Percentiles rank a stretch among this genome's conserved stretches.
phyloP scores from a whole-genome alignment of 805 yeast species.

The Metschnikowia aberdeeniae region DNA sequence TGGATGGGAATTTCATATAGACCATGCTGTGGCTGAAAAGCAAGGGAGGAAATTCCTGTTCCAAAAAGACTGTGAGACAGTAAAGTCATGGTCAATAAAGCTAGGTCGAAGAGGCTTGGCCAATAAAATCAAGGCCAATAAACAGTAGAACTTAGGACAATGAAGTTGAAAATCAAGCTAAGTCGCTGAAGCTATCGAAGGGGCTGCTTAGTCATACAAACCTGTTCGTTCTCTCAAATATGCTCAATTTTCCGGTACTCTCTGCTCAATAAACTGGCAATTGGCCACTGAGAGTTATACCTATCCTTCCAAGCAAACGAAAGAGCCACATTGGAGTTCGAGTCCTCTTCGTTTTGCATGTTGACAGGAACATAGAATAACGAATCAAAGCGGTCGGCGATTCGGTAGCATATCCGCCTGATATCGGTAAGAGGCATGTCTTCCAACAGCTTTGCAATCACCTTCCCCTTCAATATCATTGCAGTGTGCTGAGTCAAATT shows the following conservation, averaged over 20 bases:
- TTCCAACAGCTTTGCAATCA: constrained; percentile 8
- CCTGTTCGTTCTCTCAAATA: neutral
- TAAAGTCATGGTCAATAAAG: no score
- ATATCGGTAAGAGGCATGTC: constrained; percentile 26
- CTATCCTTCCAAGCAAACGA: constrained; percentile 20
- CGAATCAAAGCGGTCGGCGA: constrained; percentile 21
- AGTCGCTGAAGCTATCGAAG: no score
- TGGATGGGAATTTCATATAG: no score
- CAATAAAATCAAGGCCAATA: no score
- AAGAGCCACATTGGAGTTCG: constrained; percentile 10
- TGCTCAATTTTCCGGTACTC: constrained; percentile 9
- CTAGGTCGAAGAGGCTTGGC: no score
- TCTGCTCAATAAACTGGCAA: constrained; percentile 19
- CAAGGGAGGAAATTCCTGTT: neutral
- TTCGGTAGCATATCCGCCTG: constrained; percentile 21
- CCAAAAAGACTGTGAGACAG: no score
- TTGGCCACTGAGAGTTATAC: constrained; percentile 28
- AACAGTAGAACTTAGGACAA: no score
- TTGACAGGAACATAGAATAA: constrained; percentile 24
- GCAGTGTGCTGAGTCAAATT: constrained; percentile 10
- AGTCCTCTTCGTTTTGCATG: constrained; percentile 1
- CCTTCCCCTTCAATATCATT: constrained; percentile 4
- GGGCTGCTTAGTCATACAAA: no score
- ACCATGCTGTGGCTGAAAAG: neutral
- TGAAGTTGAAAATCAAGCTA: no score